These are phyloP conservation scores for Phyllostachys edulis DNA, from an alignment of 176 grass and related monocot species.

Conservation along the genomic window DNA sequence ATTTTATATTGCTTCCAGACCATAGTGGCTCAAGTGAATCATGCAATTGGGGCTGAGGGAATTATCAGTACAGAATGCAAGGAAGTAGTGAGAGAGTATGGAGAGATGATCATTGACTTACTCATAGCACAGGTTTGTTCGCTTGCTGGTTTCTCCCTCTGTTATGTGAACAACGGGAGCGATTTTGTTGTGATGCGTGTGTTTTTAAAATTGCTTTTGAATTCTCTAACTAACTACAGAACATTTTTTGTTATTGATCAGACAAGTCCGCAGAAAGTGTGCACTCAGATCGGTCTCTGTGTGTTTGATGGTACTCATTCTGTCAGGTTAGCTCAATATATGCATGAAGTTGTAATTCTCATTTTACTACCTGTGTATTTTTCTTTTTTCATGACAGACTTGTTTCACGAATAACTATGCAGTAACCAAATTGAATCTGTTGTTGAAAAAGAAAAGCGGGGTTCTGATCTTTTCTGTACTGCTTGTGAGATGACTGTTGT, in stretches of 20 bases:
- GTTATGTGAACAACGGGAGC: background rate
- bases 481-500: constrained; percentile 92
- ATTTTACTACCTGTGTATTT: background rate
- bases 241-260: constrained; percentile 33
- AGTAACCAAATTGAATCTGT: constrained; percentile 75
- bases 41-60: constrained; percentile 92
- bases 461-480: constrained; percentile 69
- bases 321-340: constrained; percentile 56
- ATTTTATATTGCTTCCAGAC: constrained; percentile 43
- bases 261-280: constrained; percentile 68
- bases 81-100: constrained; percentile 80
- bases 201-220: background rate
- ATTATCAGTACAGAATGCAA: constrained; percentile 87
- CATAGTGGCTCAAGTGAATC: constrained; percentile 80
- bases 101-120: constrained; percentile 77
- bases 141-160: background rate
- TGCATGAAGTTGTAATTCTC: background rate
- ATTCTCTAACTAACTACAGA: background rate
- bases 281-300: constrained; percentile 70
- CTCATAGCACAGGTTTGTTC: constrained; percentile 65
- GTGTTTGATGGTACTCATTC: constrained; percentile 65
- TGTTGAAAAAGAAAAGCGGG: constrained; percentile 48
- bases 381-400: background rate
- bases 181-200: background rate
- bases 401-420: constrained; percentile 30